Evolutionary conservation across 2,329 filamentous ascomycete species (phyloP).

Genomic region (Botrytis hyacinthi): DNA sequence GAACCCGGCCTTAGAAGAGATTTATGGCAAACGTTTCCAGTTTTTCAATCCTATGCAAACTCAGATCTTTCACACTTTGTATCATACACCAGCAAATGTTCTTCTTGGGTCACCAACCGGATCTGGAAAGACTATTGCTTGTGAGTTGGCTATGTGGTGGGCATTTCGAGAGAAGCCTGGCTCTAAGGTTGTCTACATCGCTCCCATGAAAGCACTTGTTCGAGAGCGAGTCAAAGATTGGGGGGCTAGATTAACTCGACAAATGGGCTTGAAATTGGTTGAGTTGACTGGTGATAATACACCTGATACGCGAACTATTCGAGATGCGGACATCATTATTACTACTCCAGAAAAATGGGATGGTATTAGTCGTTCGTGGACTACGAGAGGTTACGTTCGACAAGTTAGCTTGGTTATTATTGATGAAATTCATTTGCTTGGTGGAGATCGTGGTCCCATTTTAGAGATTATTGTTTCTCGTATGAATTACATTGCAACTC

Average conservation of each 20-base stretch:
- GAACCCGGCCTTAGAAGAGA: conserved; percentile 80
- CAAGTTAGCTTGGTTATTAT: conserved; percentile 97
- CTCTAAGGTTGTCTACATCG: conserved; percentile 98
- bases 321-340: conserved; percentile 95
- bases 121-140: conserved; percentile 95
- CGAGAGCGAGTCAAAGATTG: conserved; percentile 96
- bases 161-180: conserved; percentile 91
- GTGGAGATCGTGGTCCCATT: conserved; percentile 94
- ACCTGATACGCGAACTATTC: conserved; percentile 91
- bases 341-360: conserved; percentile 99
- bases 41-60: conserved; percentile 99
- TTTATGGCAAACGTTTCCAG: conserved; percentile 85
- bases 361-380: conserved; percentile 98
- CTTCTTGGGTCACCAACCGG: conserved; percentile 93
- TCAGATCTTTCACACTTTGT: conserved; percentile 95
- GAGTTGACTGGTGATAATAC: conserved; percentile 98
- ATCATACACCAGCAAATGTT: conserved; percentile 88
- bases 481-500: conserved; percentile 98
- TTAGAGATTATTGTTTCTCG: conserved; percentile 90
- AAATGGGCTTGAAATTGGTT: conserved; percentile 85
- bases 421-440: conserved; percentile 96
- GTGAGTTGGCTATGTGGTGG: conserved; percentile 99
- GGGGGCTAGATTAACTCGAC: conserved; percentile 74
- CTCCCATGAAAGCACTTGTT: conserved; percentile 98
- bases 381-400: conserved; percentile 92